These are phyloP conservation scores for Pneumocystis jirovecii DNA, from an alignment of 1,139 yeast genomes.

Conservation along the genomic window DNA sequence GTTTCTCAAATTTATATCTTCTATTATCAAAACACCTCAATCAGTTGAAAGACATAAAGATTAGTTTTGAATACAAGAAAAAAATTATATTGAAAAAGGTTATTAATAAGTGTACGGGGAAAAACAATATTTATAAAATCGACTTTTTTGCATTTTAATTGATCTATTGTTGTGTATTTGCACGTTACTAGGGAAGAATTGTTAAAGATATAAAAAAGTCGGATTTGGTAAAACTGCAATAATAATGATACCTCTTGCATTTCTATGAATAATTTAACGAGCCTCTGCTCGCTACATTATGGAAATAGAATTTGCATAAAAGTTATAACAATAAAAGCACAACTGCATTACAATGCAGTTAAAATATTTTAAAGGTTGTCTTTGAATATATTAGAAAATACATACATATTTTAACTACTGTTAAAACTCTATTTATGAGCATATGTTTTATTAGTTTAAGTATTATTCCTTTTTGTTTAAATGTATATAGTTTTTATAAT, in stretches of 20 bases:
- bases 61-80: background rate
- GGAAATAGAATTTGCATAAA: background rate
- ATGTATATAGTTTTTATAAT: background rate
- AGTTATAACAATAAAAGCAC: background rate
- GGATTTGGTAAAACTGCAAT: background rate
- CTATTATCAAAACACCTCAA: constrained; percentile 13
- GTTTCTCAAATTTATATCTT: constrained; percentile 52
- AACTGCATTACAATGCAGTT: background rate
- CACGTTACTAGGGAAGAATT: background rate
- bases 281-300: background rate
- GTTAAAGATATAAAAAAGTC: background rate
- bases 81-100: background rate
- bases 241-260: background rate
- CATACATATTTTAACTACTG: background rate
- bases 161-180: background rate
- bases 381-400: background rate
- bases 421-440: background rate
- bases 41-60: constrained; percentile 1
- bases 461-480: background rate
- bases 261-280: background rate
- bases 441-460: background rate
- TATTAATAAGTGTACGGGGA: background rate
- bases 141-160: background rate
- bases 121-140: background rate
- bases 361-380: background rate